Evolutionary conservation across 805 yeast species (phyloP), one percentile per base, ranked within the genome.

Genomic region (Sungouiella blattae): DNA sequence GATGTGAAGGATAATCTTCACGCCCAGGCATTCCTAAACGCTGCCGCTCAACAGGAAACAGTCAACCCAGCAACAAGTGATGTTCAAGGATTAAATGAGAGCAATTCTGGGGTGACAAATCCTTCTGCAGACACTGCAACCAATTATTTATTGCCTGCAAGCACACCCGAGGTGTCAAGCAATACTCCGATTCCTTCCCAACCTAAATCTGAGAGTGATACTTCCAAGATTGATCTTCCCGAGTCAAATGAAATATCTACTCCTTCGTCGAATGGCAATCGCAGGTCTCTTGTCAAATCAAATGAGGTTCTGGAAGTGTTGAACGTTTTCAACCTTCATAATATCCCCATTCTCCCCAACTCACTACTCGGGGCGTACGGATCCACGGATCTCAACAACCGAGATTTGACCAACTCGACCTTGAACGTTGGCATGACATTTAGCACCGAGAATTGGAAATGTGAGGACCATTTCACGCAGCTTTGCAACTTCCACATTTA

Each of bases 381-480:
- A 23, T 76, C 67, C 32, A 37, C 64, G 4, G 69, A 73, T 33
- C 33, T 68, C 29, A 65, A 67, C 33, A 75, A 71, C 40, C 60
- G 60, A 21, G 74, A 69, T 4, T 39, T 76, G 11, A 48, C 69
- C 3, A 57, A 51, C 14, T 68, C 86, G 0, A 54, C 58, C n/a
- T 33, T 78, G 24, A 67, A 69, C 29, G 61, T 79, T 8, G 77
- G 75, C 1, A 73, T 73, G 76, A 59, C 77, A 2, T 74, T 71
- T 42, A 69, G 81, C 32, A 58, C 74, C 2, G 71, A 71, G 33
- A 67, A 75, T 28, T 83, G 87, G 87, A 54, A 58, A 14, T 55
- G 69, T 35, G 84, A 77, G 44, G 88, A 82, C 43, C 83, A 77
- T 41, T 75, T 73, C 53, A 53, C 81, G 2, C 77, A 77, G 28